These are phyloP conservation scores for Penicillium sp. DNA, from an alignment of 2,329 filamentous ascomycete genomes.

Conservation along the genomic window DNA sequence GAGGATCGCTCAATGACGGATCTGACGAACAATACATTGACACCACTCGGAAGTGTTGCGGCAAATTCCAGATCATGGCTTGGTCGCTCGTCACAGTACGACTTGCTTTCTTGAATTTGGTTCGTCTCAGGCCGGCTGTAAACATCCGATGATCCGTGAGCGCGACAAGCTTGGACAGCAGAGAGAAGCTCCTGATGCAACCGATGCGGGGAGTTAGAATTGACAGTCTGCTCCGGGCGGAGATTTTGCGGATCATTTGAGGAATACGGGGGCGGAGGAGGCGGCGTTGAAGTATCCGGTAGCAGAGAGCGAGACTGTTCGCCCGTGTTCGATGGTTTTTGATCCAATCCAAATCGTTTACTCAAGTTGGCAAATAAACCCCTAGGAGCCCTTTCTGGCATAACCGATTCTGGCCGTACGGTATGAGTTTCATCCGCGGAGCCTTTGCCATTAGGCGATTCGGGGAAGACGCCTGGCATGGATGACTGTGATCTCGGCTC, in stretches of 20 bases:
- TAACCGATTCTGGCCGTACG: constrained; percentile 17
- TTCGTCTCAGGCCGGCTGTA: constrained; percentile 70
- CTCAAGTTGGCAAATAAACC: constrained; percentile 68
- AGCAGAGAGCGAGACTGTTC: constrained; percentile 25
- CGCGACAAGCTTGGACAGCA: constrained; percentile 73
- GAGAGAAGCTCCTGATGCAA: constrained; percentile 59
- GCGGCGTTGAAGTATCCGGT: constrained; percentile 25
- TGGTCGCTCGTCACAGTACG: constrained; percentile 79
- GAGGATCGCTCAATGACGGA: constrained; percentile 49
- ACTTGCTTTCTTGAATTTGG: constrained; percentile 74
- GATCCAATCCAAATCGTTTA: constrained; percentile 66
- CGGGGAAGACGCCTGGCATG: constrained; percentile 74
- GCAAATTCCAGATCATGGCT: constrained; percentile 70
- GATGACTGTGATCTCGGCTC: constrained; percentile 38
- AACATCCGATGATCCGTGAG: constrained; percentile 71
- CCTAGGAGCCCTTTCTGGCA: constrained; percentile 47
- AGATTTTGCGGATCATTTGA: constrained; percentile 33
- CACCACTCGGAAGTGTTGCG: constrained; percentile 67
- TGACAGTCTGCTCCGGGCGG: constrained; percentile 32
- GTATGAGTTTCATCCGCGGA: constrained; percentile 19
- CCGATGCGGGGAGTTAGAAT: constrained; percentile 39
- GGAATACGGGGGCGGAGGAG: constrained; percentile 44
- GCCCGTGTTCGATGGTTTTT: constrained; percentile 29
- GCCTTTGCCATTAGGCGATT: constrained; percentile 57
- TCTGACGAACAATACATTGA: constrained; percentile 70